Conservation (phyloP, 2,329 filamentous ascomycete species). For the Penicillium sp. region DNA sequence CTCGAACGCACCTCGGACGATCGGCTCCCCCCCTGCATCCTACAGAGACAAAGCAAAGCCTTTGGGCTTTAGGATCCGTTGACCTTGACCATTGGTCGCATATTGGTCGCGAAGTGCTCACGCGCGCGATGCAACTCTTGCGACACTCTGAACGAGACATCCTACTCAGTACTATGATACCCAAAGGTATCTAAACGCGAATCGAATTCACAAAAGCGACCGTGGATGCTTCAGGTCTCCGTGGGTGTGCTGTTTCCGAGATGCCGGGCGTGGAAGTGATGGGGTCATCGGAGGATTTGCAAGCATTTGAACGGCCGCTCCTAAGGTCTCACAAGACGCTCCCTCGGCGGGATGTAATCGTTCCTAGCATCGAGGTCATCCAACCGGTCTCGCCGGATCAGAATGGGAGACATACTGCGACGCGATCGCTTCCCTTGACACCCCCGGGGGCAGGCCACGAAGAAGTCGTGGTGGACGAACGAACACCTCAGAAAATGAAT, state of each 20-base stretch:
- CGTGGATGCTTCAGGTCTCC: not conserved
- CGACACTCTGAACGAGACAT: slow-evolving; percentile 1
- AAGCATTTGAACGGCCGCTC: slow-evolving; percentile 29
- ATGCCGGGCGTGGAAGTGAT: slow-evolving; percentile 35
- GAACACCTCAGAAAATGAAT: slow-evolving; percentile 25
- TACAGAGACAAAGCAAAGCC: slow-evolving; percentile 10
- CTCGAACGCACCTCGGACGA: slow-evolving; percentile 3
- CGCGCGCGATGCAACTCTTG: slow-evolving; percentile 17
- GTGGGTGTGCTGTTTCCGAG: slow-evolving; percentile 8
- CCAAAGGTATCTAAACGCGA: not conserved
- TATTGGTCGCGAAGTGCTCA: slow-evolving; percentile 3
- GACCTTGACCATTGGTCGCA: slow-evolving; percentile 6
- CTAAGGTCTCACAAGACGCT: slow-evolving; percentile 44
- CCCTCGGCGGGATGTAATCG: slow-evolving; percentile 35
- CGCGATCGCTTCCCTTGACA: slow-evolving; percentile 39
- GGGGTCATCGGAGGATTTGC: slow-evolving; percentile 28
- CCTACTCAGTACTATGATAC: slow-evolving; percentile 7
- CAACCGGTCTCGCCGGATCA: slow-evolving; percentile 26
- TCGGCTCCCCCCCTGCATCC: slow-evolving; percentile 17
- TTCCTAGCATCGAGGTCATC: slow-evolving; percentile 22
- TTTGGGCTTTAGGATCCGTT: slow-evolving; percentile 7
- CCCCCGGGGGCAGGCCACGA: slow-evolving; percentile 35
- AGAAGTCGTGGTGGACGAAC: slow-evolving; percentile 17
- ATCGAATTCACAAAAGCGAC: slow-evolving; percentile 1
- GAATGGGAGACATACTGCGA: slow-evolving; percentile 24